A percentile compares a stretch with the other conserved stretches of the same genome.
These are phyloP conservation scores for Clathrospora elynae DNA, from an alignment of 2,329 filamentous ascomycete genomes.

Conservation along the genomic window DNA sequence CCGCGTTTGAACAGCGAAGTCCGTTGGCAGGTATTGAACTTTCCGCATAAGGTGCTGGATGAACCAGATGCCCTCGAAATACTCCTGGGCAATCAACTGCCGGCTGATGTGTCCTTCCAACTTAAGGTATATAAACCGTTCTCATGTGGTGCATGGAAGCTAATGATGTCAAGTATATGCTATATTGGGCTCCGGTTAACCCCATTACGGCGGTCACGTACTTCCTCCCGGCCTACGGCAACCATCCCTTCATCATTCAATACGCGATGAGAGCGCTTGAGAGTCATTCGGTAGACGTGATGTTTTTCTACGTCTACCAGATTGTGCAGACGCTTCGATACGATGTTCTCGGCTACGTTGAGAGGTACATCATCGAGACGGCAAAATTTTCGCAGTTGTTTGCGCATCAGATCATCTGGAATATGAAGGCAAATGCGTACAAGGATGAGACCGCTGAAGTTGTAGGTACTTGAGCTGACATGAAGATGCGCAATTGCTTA, in stretches of 20 bases:
- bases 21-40: constrained; percentile 77
- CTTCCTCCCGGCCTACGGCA: constrained; percentile 87
- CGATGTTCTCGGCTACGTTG: constrained; percentile 90
- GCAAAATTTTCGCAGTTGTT: constrained; percentile 98
- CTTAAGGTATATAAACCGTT: constrained; percentile 67
- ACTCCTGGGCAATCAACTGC: constrained; percentile 76
- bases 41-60: constrained; percentile 78
- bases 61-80: constrained; percentile 84
- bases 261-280: constrained; percentile 96
- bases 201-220: constrained; percentile 92
- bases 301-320: constrained; percentile 98
- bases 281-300: constrained; percentile 92
- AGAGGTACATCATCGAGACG: constrained; percentile 95
- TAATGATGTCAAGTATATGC: constrained; percentile 66
- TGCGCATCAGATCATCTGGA: constrained; percentile 99
- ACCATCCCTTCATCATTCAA: constrained; percentile 91
- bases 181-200: constrained; percentile 92
- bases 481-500: neutral
- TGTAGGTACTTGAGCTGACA: constrained; percentile 56
- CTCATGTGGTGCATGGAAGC: neutral
- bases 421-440: constrained; percentile 99
- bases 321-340: constrained; percentile 95
- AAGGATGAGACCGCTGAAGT: constrained; percentile 93
- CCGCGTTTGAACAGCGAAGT: constrained; percentile 74
- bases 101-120: constrained; percentile 79